Percentiles rank a stretch among this genome's conserved stretches.
These are phyloP conservation scores for Dictyostelium discoideum DNA, from an alignment of 78 protist species.

Conservation along the genomic window DNA sequence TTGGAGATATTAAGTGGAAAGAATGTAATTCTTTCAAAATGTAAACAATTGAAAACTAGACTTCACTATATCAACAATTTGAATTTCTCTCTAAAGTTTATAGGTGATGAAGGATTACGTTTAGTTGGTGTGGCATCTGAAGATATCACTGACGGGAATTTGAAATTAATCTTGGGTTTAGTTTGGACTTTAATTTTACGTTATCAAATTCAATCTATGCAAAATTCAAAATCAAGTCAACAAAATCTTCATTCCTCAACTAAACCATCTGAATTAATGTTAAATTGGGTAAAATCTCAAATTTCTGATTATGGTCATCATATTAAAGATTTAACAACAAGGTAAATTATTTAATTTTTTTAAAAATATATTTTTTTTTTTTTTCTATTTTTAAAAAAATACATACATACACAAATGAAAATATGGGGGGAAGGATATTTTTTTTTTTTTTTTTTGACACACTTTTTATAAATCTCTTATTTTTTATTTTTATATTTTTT, in stretches of 20 bases:
- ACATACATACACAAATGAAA: too few species aligned
- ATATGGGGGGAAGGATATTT: too few species aligned
- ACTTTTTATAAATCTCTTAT: too few species aligned
- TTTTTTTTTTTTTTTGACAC: too few species aligned
- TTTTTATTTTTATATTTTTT: too few species aligned
- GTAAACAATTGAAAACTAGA: background rate
- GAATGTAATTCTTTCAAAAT: background rate
- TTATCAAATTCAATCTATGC: slow-evolving; percentile 70
- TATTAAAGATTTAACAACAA: slow-evolving; percentile 31
- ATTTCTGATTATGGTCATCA: background rate
- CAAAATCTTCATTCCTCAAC: background rate
- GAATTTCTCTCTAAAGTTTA: slow-evolving; percentile 19
- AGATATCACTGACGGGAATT: slow-evolving; percentile 45
- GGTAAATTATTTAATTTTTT: slow-evolving; percentile 10
- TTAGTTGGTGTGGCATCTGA: slow-evolving; percentile 66
- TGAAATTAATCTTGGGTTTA: slow-evolving; percentile 77
- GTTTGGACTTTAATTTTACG: slow-evolving; percentile 81
- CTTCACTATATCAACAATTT: slow-evolving; percentile 66
- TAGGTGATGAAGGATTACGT: slow-evolving; percentile 49
- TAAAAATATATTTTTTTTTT: too few species aligned
- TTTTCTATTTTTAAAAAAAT: background rate
- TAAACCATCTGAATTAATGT: background rate
- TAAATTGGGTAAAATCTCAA: slow-evolving; percentile 17
- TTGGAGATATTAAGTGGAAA: slow-evolving; percentile 84
- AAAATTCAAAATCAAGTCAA: background rate